Percentiles rank a stretch among this genome's conserved stretches.
phyloP scores from a whole-genome alignment of 768 basidiomycete species.

The Suillus variegatus region DNA sequence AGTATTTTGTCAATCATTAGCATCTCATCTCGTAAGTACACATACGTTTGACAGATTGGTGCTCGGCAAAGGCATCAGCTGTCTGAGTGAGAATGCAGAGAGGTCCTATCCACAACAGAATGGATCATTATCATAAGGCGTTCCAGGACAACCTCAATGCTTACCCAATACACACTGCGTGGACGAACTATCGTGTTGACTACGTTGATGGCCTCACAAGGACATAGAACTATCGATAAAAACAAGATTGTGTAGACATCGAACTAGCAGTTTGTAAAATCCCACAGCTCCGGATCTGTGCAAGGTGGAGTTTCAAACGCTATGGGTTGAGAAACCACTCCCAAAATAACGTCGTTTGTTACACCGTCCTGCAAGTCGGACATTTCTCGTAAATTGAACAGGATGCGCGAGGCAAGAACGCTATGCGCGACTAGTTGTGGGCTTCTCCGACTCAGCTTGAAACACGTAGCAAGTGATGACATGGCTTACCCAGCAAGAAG shows the following conservation, averaged over 20 bases:
- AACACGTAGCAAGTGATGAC: too few relatives aligned
- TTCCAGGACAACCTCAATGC: not conserved
- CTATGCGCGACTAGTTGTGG: not conserved
- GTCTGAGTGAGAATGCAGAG: too few relatives aligned
- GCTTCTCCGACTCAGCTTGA: not conserved
- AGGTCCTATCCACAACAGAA: too few relatives aligned
- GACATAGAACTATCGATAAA: not conserved
- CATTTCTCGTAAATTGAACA: conserved; percentile 1
- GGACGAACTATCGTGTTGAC: not conserved
- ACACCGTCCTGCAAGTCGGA: not conserved
- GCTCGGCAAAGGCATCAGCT: too few relatives aligned
- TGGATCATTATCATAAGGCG: too few relatives aligned
- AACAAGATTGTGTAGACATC: not conserved
- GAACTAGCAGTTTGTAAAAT: not conserved
- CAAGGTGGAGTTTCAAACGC: not conserved
- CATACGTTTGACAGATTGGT: too few relatives aligned
- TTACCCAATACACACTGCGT: not conserved
- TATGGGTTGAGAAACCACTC: not conserved
- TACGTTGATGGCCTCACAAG: not conserved
- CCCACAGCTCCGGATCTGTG: not conserved
- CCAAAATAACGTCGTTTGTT: not conserved
- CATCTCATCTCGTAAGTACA: too few relatives aligned
- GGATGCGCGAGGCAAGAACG: conserved; percentile 2
- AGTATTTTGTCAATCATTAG: too few relatives aligned
- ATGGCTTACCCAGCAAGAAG: not conserved